Base-by-base conservation (phyloP, 129 eudicot genomes). In the Pseudognaphalium luteoalbum region DNA sequence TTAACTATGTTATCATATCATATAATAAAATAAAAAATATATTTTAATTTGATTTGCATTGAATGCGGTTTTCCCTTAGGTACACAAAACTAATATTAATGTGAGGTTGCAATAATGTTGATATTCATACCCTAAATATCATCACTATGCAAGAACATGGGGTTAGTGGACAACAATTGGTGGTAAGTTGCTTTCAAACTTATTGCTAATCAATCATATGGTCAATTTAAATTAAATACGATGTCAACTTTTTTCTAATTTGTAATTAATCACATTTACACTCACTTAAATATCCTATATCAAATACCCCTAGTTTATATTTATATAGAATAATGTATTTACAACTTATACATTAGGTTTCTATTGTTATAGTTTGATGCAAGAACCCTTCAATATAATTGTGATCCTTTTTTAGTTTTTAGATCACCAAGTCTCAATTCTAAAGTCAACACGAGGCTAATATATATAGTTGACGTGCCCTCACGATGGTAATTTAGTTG, bases 71-170 rank as follows among this genome's bases (percentile, higher is more conserved):
- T 47, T 47, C n/a, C 5, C 54, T 72, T 57, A 19, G 52, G 47
- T 54, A 66, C 65, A 72, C 6, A 20, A 11, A 8, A 25, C 16
- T 47, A 63, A 70, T 50, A 44, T 64, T 14, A 41, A 79, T 65
- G 60, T 66, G 28, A 79, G 77, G 44, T 71, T 63, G 51, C 15
- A 63, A 34, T 50, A 71, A 63, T 25, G 73, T 51, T 65, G 74
- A 54, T 73, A 52, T 28, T 61, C 68, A 72, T 72, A 72, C 42
- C 67, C 73, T 51, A 72, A 72, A 33, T 63, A 54, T 51, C 67
- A 61, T 58, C 34, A 64, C 21, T 30, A 52, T 79, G 58, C 73
- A 65, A 72, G 83, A 79, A 79, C 68, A 79, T 79, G 83, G 74
- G 66, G 6, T 77, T 69, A 39, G 51, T 68, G 81, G 75, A 69